These are phyloP conservation scores for Pleurotus citrinopileatus DNA, from an alignment of 768 basidiomycete species.

Conservation along the genomic window DNA sequence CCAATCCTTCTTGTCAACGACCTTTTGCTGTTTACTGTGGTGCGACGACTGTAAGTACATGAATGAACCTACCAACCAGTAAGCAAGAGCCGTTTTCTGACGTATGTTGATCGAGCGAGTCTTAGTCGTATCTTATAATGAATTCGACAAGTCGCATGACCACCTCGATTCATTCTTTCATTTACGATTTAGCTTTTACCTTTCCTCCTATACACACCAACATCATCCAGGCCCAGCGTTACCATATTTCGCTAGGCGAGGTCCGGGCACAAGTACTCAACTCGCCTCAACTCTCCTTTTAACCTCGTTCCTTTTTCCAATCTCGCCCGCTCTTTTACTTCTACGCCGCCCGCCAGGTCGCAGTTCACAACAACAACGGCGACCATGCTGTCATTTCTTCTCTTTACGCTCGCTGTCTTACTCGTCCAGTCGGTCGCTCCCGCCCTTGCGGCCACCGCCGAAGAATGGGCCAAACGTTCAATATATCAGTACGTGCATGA, in stretches of 20 bases:
- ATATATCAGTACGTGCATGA: slow-evolving; percentile 68
- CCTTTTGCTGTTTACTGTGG: too few species aligned
- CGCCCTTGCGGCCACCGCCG: slow-evolving; percentile 58
- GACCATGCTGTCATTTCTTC: slow-evolving; percentile 15
- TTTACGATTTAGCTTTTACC: too few species aligned
- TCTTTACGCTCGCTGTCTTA: slow-evolving; percentile 23
- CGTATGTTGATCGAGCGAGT: too few species aligned
- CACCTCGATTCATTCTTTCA: neutral
- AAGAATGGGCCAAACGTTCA: slow-evolving; percentile 73
- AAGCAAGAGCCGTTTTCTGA: too few species aligned
- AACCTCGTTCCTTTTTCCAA: neutral
- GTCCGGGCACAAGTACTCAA: too few species aligned
- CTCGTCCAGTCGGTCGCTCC: slow-evolving; percentile 22
- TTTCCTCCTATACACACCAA: too few species aligned
- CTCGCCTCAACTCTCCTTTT: neutral
- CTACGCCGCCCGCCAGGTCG: neutral
- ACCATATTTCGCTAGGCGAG: too few species aligned
- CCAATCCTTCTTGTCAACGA: too few species aligned
- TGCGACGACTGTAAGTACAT: too few species aligned
- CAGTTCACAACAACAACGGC: slow-evolving; percentile 1
- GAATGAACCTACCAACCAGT: too few species aligned
- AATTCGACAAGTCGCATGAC: neutral
- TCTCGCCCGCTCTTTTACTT: neutral
- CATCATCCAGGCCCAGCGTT: too few species aligned
- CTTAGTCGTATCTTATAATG: too few species aligned